Percentiles rank a stretch among this genome's conserved stretches.
These are phyloP conservation scores for Ettlia oleoabundans DNA, from an alignment of 139 green algal genomes.

Conservation along the genomic window DNA sequence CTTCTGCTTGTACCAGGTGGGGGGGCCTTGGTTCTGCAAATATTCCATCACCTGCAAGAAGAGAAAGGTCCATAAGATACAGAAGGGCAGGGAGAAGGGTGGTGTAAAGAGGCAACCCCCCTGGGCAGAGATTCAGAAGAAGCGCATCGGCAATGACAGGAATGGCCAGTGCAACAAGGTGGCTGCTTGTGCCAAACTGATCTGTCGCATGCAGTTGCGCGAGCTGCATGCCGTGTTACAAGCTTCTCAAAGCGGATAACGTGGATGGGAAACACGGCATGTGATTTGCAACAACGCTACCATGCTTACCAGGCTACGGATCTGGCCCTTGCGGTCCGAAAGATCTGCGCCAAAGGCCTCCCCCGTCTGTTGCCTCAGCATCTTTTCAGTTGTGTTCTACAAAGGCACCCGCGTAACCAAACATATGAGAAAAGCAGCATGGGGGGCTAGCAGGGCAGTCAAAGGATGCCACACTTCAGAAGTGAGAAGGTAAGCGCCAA, in stretches of 20 bases:
- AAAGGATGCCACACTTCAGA: no score
- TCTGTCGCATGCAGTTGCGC: no score
- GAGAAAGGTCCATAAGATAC: neutral
- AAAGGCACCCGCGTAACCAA: neutral
- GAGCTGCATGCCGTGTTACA: no score
- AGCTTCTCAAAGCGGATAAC: no score
- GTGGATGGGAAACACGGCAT: no score
- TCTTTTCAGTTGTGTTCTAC: constrained; percentile 72
- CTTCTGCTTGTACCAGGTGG: constrained; percentile 22
- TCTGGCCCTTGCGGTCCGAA: constrained; percentile 47
- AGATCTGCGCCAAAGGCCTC: constrained; percentile 54
- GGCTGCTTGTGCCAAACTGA: no score
- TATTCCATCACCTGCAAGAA: constrained; percentile 37
- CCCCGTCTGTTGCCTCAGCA: constrained; percentile 63
- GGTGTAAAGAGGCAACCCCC: neutral
- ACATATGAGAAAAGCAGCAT: neutral
- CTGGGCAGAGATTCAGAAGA: no score
- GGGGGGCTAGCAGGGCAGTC: no score
- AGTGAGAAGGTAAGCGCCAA: no score
- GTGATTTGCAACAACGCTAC: no score
- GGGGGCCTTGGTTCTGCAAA: constrained; percentile 1
- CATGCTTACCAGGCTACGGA: constrained; percentile 36
- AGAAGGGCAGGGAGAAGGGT: neutral
- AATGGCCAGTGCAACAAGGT: no score
- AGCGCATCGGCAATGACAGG: no score